These are phyloP conservation scores for Simplicillium aogashimaense DNA, from an alignment of 2,329 filamentous ascomycete species.

Conservation along the genomic window DNA sequence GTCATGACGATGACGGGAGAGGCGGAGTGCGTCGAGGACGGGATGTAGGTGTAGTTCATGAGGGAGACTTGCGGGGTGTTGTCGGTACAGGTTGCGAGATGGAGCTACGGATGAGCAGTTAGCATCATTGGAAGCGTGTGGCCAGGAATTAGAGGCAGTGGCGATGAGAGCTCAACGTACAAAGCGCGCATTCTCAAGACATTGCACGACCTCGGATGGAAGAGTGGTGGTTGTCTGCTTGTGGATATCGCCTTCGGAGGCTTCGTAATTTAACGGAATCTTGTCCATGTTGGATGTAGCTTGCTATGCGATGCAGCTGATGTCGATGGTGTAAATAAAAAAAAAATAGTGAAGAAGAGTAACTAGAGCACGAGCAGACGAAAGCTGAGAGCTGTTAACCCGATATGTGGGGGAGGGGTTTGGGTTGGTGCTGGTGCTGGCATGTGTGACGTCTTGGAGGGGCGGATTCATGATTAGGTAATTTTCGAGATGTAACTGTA, in stretches of 20 bases:
- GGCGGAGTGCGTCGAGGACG: slow-evolving; percentile 58
- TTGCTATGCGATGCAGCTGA: too few species aligned
- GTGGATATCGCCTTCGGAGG: slow-evolving; percentile 63
- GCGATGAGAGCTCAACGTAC: slow-evolving; percentile 38
- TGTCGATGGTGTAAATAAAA: too few species aligned
- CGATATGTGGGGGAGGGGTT: too few species aligned
- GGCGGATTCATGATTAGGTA: too few species aligned
- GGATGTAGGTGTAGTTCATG: slow-evolving; percentile 99
- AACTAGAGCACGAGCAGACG: too few species aligned
- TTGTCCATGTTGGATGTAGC: slow-evolving; percentile 38
- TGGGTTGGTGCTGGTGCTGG: too few species aligned
- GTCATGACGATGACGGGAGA: slow-evolving; percentile 93
- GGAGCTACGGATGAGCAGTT: slow-evolving; percentile 81
- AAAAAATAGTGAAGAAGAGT: too few species aligned
- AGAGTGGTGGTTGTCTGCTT: slow-evolving; percentile 60
- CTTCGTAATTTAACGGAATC: slow-evolving; percentile 64
- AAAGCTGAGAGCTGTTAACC: too few species aligned
- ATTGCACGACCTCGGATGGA: slow-evolving; percentile 78
- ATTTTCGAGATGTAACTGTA: too few species aligned
- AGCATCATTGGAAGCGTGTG: slow-evolving; percentile 1
- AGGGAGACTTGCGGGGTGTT: slow-evolving; percentile 85
- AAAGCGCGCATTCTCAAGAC: slow-evolving; percentile 89
- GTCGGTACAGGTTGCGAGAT: slow-evolving; percentile 81
- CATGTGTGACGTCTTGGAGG: too few species aligned
- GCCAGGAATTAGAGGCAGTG: slow-evolving; percentile 5